phyloP scores from a whole-genome alignment of 2,329 filamentous ascomycete species.

The Salinomyces thailandicus region DNA sequence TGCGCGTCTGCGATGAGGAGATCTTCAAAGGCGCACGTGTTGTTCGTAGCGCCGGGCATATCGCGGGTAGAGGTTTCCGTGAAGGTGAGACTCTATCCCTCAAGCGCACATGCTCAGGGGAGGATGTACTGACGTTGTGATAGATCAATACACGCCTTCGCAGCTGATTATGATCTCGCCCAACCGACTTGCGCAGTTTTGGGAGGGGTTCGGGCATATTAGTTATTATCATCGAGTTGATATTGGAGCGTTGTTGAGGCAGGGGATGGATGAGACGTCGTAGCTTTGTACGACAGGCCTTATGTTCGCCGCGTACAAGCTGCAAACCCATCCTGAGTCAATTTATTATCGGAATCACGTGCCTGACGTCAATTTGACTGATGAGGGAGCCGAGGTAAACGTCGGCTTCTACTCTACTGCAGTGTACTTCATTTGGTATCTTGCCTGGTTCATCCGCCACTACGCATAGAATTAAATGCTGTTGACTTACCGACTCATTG shows the following conservation, averaged over 20 bases:
- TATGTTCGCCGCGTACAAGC: too few relatives aligned
- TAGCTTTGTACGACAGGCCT: too few relatives aligned
- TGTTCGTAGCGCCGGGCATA: slow-evolving; percentile 64
- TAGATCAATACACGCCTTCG: slow-evolving; percentile 64
- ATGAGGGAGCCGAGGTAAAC: too few relatives aligned
- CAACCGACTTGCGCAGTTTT: slow-evolving; percentile 72
- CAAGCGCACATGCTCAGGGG: not conserved
- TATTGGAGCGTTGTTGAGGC: slow-evolving; percentile 28
- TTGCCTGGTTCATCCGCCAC: too few relatives aligned
- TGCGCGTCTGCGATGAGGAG: slow-evolving; percentile 53
- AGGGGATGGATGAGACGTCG: not conserved
- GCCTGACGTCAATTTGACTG: too few relatives aligned
- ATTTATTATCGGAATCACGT: slow-evolving; percentile 1
- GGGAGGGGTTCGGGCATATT: slow-evolving; percentile 50
- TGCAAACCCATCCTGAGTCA: not conserved
- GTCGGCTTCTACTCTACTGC: too few relatives aligned
- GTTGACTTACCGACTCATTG: too few relatives aligned
- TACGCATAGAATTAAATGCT: too few relatives aligned
- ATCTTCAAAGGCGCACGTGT: slow-evolving; percentile 65
- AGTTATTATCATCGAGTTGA: slow-evolving; percentile 40
- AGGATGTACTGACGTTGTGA: not conserved
- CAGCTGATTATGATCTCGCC: slow-evolving; percentile 69
- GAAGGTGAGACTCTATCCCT: slow-evolving; percentile 47
- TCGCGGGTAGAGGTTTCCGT: slow-evolving; percentile 61
- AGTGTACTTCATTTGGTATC: too few relatives aligned